A percentile compares a stretch with the other conserved stretches of the same genome.
These are phyloP conservation scores for Metarhizium album DNA, from an alignment of 2,329 filamentous ascomycete species.

Conservation along the genomic window DNA sequence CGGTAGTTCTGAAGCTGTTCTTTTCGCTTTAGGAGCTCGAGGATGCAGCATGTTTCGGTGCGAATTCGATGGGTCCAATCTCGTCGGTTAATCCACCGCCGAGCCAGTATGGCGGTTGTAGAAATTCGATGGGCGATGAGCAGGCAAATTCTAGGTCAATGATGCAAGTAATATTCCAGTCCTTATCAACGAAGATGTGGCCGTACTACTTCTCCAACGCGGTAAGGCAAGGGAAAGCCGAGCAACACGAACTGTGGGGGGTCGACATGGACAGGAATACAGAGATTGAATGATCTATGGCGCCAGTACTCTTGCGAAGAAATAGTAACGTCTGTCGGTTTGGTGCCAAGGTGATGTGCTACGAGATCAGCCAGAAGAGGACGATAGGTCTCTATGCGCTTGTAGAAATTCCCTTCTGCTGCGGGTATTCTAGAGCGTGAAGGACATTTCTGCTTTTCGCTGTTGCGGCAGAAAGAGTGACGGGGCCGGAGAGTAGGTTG, in stretches of 20 bases:
- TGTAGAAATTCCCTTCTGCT: slow-evolving; percentile 8
- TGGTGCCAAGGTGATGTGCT: slow-evolving; percentile 8
- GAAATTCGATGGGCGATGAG: slow-evolving; percentile 17
- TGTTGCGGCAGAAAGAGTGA: slow-evolving; percentile 8
- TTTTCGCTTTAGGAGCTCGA: slow-evolving; percentile 2
- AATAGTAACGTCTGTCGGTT: background rate
- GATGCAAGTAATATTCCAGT: slow-evolving; percentile 22
- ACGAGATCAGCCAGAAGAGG: background rate
- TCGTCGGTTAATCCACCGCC: slow-evolving; percentile 20
- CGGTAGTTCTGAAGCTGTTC: slow-evolving; percentile 4
- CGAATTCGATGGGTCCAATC: background rate
- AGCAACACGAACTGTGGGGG: slow-evolving; percentile 6
- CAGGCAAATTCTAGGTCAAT: slow-evolving; percentile 24
- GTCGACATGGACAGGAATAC: slow-evolving; percentile 14
- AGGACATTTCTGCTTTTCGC: slow-evolving; percentile 7
- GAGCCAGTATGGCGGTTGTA: slow-evolving; percentile 10
- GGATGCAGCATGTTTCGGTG: slow-evolving; percentile 3
- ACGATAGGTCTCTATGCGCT: slow-evolving; percentile 4
- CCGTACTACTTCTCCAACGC: slow-evolving; percentile 22
- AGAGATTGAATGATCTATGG: slow-evolving; percentile 23
- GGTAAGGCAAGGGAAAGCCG: slow-evolving; percentile 20
- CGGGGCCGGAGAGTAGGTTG: slow-evolving; percentile 9
- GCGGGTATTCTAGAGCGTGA: slow-evolving; percentile 7
- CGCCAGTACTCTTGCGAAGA: slow-evolving; percentile 9
- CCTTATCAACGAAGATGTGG: slow-evolving; percentile 25